These are phyloP conservation scores for Dactylorhiza incarnata DNA, from an alignment of 106 monocot species.

Conservation along the genomic window DNA sequence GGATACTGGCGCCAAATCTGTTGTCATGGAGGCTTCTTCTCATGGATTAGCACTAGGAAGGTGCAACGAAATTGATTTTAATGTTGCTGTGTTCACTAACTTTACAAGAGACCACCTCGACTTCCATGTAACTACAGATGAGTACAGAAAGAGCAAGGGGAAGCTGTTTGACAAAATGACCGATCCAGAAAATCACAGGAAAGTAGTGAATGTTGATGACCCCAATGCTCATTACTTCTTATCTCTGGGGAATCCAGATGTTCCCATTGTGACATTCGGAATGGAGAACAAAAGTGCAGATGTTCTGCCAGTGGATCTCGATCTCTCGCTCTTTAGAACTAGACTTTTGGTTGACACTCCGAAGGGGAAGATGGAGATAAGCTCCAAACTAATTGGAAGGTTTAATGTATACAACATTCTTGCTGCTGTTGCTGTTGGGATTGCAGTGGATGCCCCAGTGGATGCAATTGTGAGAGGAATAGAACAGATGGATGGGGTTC, in stretches of 20 bases:
- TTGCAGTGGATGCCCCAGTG: conserved; percentile 46
- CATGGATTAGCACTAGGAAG: conserved; percentile 43
- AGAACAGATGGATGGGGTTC: conserved; percentile 48
- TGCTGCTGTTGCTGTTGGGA: conserved; percentile 64
- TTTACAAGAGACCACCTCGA: conserved; percentile 49
- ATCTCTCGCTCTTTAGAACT: conserved; percentile 57
- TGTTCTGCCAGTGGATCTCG: conserved; percentile 40
- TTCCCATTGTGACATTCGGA: conserved; percentile 57
- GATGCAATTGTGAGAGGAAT: conserved; percentile 58
- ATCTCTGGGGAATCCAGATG: conserved; percentile 44
- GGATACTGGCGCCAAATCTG: conserved; percentile 18
- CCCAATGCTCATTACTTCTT: conserved; percentile 45
- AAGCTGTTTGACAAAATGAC: conserved; percentile 62
- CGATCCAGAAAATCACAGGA: conserved; percentile 48
- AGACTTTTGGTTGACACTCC: conserved; percentile 46
- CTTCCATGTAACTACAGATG: conserved; percentile 43
- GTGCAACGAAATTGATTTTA: conserved; percentile 62
- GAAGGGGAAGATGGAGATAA: conserved; percentile 47
- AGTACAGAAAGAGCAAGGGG: conserved; percentile 44
- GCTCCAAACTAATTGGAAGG: conserved; percentile 53
- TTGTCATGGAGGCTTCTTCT: conserved; percentile 38
- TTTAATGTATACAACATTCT: conserved; percentile 58
- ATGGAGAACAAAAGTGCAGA: conserved; percentile 56
- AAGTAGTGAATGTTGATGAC: conserved; percentile 67
- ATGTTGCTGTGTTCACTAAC: conserved; percentile 72